phyloP scores from a whole-genome alignment of 306 rosid genomes.

The Benincasa hispida region DNA sequence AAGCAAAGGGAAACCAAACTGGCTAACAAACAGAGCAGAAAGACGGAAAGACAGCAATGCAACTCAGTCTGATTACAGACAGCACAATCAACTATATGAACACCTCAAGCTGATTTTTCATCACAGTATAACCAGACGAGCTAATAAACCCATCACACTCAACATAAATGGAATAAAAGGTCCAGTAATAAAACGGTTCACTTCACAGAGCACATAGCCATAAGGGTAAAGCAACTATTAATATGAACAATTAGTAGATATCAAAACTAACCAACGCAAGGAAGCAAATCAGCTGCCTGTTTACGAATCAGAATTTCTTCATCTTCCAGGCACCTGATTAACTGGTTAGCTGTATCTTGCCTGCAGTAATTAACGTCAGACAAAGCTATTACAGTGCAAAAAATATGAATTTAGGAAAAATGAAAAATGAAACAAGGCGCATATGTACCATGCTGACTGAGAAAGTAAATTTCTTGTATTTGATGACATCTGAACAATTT shows the following conservation, averaged over 20 bases:
- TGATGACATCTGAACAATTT: slow-evolving; percentile 38
- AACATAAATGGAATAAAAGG: neutral
- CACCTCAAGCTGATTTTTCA: neutral
- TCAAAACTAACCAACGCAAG: slow-evolving; percentile 46
- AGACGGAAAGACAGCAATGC: neutral
- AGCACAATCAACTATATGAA: neutral
- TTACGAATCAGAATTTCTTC: slow-evolving; percentile 46
- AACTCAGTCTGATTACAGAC: neutral
- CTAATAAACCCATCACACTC: neutral
- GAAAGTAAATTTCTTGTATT: slow-evolving; percentile 25
- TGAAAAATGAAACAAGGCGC: slow-evolving; percentile 2
- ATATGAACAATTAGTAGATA: neutral
- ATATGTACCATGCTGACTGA: slow-evolving; percentile 42
- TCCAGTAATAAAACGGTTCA: neutral
- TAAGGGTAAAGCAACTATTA: neutral
- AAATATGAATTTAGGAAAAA: neutral
- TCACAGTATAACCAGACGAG: neutral
- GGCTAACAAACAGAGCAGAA: neutral
- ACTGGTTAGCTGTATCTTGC: slow-evolving; percentile 48
- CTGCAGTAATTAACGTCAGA: slow-evolving; percentile 25
- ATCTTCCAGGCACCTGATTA: slow-evolving; percentile 70
- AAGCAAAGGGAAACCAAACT: too few species aligned
- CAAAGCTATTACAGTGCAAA: neutral
- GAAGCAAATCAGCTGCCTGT: slow-evolving; percentile 59
- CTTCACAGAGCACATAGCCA: neutral